A percentile compares a stretch with the other conserved stretches of the same genome.
phyloP scores from a whole-genome alignment of 768 basidiomycete species.

The Mycena crocata region DNA sequence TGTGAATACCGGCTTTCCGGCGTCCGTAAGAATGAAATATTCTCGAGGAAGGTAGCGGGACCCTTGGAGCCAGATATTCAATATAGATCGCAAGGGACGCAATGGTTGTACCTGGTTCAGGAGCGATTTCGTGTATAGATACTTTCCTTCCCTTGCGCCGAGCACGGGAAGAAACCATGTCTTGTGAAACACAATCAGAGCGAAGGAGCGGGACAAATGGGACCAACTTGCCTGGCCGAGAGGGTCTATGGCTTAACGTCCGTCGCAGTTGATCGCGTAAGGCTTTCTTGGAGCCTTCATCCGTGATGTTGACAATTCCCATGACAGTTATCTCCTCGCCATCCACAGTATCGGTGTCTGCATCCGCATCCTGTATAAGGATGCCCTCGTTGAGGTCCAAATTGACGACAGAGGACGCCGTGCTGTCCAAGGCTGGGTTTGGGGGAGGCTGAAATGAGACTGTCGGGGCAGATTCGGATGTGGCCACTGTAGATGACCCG shows the following conservation, averaged over 20 bases:
- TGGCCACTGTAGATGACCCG: slow-evolving; percentile 44
- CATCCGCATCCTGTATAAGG: slow-evolving; percentile 76
- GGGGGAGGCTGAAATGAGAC: slow-evolving; percentile 36
- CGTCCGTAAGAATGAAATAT: slow-evolving; percentile 94
- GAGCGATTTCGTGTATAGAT: slow-evolving; percentile 53
- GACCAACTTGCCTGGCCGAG: slow-evolving; percentile 57
- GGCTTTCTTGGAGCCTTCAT: slow-evolving; percentile 71
- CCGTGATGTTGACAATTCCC: slow-evolving; percentile 56
- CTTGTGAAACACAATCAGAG: slow-evolving; percentile 33
- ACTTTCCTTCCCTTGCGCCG: slow-evolving; percentile 45
- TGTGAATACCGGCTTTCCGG: slow-evolving; percentile 97
- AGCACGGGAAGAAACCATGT: slow-evolving; percentile 43
- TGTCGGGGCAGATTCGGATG: slow-evolving; percentile 44
- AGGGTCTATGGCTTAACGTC: slow-evolving; percentile 67
- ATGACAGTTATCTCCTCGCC: slow-evolving; percentile 65
- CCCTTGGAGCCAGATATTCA: slow-evolving; percentile 41
- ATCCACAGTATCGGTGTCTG: slow-evolving; percentile 66
- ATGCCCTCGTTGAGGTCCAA: slow-evolving; percentile 77
- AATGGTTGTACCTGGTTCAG: slow-evolving; percentile 50
- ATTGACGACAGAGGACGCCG: slow-evolving; percentile 78
- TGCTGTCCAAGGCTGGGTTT: slow-evolving; percentile 63
- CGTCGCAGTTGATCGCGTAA: slow-evolving; percentile 79
- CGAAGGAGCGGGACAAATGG: slow-evolving; percentile 11
- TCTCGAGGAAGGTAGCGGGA: slow-evolving; percentile 68
- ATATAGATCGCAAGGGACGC: slow-evolving; percentile 25